A percentile compares a stretch with the other conserved stretches of the same genome.
Evolutionary conservation across 441 rosid species (phyloP).

Genomic region (Macaranga tanarius): DNA sequence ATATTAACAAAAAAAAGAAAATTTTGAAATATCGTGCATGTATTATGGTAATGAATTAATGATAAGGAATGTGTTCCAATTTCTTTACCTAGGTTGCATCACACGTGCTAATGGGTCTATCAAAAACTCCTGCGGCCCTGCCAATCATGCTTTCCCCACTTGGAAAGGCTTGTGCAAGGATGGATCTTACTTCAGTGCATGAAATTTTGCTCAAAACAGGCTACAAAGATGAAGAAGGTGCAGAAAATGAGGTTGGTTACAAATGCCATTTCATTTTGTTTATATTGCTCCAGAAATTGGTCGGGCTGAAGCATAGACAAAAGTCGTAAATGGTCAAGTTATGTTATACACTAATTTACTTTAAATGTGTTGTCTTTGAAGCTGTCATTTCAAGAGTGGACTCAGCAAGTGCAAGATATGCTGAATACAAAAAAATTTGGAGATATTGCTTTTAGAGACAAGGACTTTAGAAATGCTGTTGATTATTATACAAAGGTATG

Average conservation of each 20-base stretch:
- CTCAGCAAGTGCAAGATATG: slow-evolving; percentile 71
- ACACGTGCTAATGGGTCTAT: slow-evolving; percentile 54
- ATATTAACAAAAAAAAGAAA: too few species aligned
- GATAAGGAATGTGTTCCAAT: slow-evolving; percentile 10
- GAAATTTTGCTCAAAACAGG: slow-evolving; percentile 82
- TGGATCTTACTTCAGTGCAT: slow-evolving; percentile 84
- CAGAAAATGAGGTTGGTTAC: slow-evolving; percentile 70
- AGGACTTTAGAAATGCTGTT: slow-evolving; percentile 48
- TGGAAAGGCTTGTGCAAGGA: slow-evolving; percentile 72
- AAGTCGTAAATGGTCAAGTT: neutral
- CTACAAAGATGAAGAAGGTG: slow-evolving; percentile 89
- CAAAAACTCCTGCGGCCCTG: slow-evolving; percentile 43
- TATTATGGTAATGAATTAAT: neutral
- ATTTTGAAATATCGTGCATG: neutral
- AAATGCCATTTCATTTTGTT: slow-evolving; percentile 3
- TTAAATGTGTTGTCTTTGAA: slow-evolving; percentile 13
- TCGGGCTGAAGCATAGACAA: neutral
- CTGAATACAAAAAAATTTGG: slow-evolving; percentile 56
- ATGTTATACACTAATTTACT: neutral
- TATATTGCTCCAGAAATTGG: slow-evolving; percentile 7
- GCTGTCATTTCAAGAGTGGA: slow-evolving; percentile 74
- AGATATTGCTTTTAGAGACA: slow-evolving; percentile 60
- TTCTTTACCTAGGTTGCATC: slow-evolving; percentile 50
- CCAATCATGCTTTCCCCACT: slow-evolving; percentile 53
- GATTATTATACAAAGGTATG: slow-evolving; percentile 50